Base-by-base conservation (phyloP, 305 asterid species). In the Solanum aculeatissimum region DNA sequence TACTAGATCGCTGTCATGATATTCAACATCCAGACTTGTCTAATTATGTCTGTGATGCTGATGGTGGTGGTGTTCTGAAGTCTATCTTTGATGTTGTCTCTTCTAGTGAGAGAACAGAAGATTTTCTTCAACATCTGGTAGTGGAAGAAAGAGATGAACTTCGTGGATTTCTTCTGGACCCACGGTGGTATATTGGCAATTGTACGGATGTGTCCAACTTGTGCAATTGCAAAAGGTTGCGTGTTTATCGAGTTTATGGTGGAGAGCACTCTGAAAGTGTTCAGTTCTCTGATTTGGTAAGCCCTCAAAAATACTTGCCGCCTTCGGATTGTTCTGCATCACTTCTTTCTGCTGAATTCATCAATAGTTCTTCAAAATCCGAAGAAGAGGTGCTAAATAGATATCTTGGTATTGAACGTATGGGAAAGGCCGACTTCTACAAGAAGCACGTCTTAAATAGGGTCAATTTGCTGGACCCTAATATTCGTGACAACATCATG, bases 141-240 rank as follows among this genome's bases (percentile, higher is more conserved):
- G 91, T 92, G 84, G 90, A 89, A 87, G 98, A 95, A 83, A 95
- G 94, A 89, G 99, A 96, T 83, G 97, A 90, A 85, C 97, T 96
- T 80, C 96, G 98, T 58, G 91, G 79, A 71, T 96, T 93, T 92
- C 92, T 96, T 89, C 88, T 96, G 84, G 93, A 91, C 87, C 97
- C 98, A 21, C 87, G 89, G 88, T 96, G 99, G 99, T 95, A 93
- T 84, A 89, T 95, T 84, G 94, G 96, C 77, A 92, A 89, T 82
- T 77, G 86, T 83, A 90, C 94, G 93, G 96, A 91, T 89, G 97
- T 89, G 88, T 91, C 97, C 77, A 95, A 91, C 87, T 86, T 96
- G 81, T 92, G 88, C 91, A 93, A 90, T 88, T 91, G 99, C 98
- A 96, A 93, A 93, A 92, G 97, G 92, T 93, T 96, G 83, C 98